Evolutionary conservation across 2,329 filamentous ascomycete species (phyloP).

Genomic region (Fusarium tanahbumbuense): DNA sequence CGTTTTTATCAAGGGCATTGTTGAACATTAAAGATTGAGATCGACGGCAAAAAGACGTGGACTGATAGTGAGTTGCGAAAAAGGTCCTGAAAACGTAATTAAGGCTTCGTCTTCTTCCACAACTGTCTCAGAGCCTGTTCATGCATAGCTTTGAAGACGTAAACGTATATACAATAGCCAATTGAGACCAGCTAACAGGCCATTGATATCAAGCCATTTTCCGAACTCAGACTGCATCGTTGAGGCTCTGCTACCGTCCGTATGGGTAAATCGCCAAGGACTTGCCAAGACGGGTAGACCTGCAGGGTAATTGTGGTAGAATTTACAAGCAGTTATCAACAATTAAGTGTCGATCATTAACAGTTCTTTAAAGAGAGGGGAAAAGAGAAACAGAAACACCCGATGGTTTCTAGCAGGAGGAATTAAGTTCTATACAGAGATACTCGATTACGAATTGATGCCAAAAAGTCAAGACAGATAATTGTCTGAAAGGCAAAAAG

Average conservation of each 20-base stretch:
- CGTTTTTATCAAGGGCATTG: neutral
- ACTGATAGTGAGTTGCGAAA: accelerated
- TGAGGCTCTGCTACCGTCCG: constrained; percentile 13
- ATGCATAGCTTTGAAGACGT: accelerated
- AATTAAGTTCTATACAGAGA: too few relatives aligned
- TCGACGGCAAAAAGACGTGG: accelerated
- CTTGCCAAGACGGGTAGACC: constrained; percentile 16
- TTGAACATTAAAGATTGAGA: neutral
- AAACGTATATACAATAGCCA: neutral
- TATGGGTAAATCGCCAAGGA: constrained; percentile 4
- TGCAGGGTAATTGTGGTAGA: neutral
- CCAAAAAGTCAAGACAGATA: neutral
- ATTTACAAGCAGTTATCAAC: neutral
- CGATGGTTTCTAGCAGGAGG: too few relatives aligned
- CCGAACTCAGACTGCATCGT: neutral
- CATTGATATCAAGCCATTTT: neutral
- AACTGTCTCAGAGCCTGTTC: accelerated
- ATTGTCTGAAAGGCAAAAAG: neutral
- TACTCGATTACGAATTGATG: accelerated
- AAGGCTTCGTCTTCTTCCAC: neutral
- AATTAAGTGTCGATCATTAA: neutral
- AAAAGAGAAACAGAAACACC: too few relatives aligned
- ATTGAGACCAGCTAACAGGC: too few relatives aligned
- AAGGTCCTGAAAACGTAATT: neutral
- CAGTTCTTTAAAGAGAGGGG: too few relatives aligned